Conservation (phyloP, 164 flowering plant species). For the Kingdonia uniflora region DNA sequence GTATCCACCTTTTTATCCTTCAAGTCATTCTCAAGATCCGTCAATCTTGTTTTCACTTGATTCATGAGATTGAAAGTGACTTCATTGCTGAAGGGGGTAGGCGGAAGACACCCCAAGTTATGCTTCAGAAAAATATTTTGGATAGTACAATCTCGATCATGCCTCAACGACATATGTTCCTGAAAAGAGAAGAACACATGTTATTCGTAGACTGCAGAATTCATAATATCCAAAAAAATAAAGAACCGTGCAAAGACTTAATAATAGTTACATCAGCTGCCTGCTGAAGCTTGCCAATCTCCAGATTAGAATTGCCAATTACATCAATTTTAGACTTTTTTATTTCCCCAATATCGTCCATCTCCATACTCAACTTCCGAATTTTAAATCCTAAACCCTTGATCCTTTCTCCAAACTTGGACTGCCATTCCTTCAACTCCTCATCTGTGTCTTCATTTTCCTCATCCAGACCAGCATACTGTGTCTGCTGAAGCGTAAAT, state of each 20-base stretch:
- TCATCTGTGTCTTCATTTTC: conserved; percentile 96
- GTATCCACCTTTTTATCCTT: conserved; percentile 58
- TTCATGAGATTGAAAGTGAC: conserved; percentile 45
- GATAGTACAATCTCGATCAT: conserved; percentile 57
- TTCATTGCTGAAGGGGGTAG: conserved; percentile 54
- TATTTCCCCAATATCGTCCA: conserved; percentile 39
- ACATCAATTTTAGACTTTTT: conserved; percentile 20
- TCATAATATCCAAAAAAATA: no score
- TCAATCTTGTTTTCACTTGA: conserved; percentile 46
- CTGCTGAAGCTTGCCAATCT: conserved; percentile 70
- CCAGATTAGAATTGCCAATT: conserved; percentile 31
- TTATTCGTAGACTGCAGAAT: background rate
- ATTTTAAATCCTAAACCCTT: conserved; percentile 43
- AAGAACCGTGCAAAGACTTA: background rate
- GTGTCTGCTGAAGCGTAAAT: conserved; percentile 53
- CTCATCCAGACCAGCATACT: conserved; percentile 59
- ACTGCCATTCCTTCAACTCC: conserved; percentile 83
- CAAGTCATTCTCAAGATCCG: conserved; percentile 58
- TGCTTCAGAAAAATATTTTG: conserved; percentile 46
- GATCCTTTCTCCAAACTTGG: conserved; percentile 70
- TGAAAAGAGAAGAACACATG: conserved; percentile 21
- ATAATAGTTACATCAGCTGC: conserved; percentile 59
- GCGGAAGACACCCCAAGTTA: conserved; percentile 63
- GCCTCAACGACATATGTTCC: conserved; percentile 50
- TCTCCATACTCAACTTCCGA: conserved; percentile 59